Conservation (phyloP, 192 early-diverging fungal species). For the Coemansia sp. region DNA sequence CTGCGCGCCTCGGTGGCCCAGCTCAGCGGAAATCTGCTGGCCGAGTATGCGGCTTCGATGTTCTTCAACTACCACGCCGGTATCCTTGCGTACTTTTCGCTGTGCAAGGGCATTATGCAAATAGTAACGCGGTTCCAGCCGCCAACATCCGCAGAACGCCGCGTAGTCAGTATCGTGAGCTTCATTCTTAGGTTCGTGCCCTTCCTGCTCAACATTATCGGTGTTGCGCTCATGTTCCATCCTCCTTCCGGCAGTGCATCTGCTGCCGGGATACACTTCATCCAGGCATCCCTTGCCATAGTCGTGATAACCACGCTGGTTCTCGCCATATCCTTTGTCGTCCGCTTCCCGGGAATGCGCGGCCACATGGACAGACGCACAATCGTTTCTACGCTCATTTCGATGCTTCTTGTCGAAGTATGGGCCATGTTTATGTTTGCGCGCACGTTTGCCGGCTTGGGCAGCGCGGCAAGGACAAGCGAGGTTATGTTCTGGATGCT, state of each 20-base stretch:
- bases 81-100: background rate
- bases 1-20: constrained; percentile 18
- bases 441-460: constrained; percentile 18
- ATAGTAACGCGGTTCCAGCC: constrained; percentile 13
- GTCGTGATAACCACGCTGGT: background rate
- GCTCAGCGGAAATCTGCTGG: background rate
- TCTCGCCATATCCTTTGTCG: background rate
- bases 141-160: background rate
- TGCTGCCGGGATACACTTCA: background rate
- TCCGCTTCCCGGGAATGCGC: background rate
- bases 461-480: constrained; percentile 24
- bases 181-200: background rate
- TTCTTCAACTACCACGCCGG: constrained; percentile 31
- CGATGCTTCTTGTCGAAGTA: constrained; percentile 9
- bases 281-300: background rate
- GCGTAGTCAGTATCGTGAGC: background rate
- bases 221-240: constrained; percentile 15
- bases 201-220: background rate
- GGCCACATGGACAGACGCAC: background rate
- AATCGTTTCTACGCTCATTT: background rate
- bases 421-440: constrained; percentile 26
- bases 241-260: background rate
- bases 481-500: constrained; percentile 18
- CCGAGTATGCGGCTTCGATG: constrained; percentile 23
- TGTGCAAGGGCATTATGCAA: constrained; percentile 9